Conservation (phyloP, 305 asterid genomes). For the Rubia occidens region DNA sequence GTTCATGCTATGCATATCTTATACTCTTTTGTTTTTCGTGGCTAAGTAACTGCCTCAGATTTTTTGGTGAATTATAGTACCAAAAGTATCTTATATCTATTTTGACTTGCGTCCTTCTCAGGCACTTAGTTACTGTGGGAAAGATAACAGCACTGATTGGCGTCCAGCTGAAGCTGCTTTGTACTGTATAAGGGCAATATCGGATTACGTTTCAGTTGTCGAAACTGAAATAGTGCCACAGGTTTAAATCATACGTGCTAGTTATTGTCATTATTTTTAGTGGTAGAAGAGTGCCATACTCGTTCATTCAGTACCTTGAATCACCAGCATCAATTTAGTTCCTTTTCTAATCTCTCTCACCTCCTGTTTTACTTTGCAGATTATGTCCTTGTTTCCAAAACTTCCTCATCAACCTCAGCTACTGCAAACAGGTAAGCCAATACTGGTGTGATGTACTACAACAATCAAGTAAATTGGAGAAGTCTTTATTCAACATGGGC, state of each 20-base stretch:
- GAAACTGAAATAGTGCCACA: conserved; percentile 95
- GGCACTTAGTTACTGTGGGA: conserved; percentile 52
- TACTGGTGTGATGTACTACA: neutral
- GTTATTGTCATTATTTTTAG: conserved; percentile 4
- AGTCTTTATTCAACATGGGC: neutral
- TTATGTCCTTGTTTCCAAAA: conserved; percentile 81
- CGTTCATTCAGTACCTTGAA: neutral
- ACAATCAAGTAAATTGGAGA: neutral
- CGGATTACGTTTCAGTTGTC: conserved; percentile 64
- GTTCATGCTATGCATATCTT: neutral
- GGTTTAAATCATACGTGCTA: conserved; percentile 37
- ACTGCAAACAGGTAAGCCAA: conserved; percentile 74
- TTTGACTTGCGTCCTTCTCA: conserved; percentile 25
- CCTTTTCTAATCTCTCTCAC: conserved; percentile 2
- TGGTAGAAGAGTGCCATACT: neutral
- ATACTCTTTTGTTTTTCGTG: conserved; percentile 2
- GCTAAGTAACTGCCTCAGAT: neutral
- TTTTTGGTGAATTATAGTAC: conserved; percentile 3
- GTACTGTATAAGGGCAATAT: conserved; percentile 84
- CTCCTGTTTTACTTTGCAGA: conserved; percentile 32
- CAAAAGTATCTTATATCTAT: conserved; percentile 13
- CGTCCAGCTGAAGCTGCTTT: conserved; percentile 93
- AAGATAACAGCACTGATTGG: conserved; percentile 60
- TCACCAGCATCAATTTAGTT: neutral
- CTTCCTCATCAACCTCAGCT: conserved; percentile 93